These are phyloP conservation scores for Dactylorhiza incarnata DNA, from an alignment of 106 monocot genomes.

Conservation along the genomic window DNA sequence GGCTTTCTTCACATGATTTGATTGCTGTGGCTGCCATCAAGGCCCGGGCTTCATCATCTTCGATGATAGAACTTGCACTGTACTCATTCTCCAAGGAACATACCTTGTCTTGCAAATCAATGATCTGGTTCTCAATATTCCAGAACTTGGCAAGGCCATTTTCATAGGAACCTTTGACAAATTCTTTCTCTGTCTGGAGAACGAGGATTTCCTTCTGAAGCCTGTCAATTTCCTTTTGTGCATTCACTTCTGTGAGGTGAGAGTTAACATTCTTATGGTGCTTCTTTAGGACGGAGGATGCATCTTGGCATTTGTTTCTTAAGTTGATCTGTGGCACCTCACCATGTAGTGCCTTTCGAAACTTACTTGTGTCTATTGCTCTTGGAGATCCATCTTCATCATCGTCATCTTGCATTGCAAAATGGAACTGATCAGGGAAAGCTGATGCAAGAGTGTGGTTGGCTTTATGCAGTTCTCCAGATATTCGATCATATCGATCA, in stretches of 20 bases:
- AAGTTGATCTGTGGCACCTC: constrained; percentile 2
- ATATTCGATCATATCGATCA: constrained; percentile 25
- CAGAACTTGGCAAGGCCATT: constrained; percentile 12
- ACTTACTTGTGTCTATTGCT: not conserved
- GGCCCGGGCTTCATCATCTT: constrained; percentile 28
- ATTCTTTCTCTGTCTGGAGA: constrained; percentile 36
- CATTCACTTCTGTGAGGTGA: constrained; percentile 12
- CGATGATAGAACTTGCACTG: constrained; percentile 15
- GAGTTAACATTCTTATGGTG: constrained; percentile 9
- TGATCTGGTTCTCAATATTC: constrained; percentile 27
- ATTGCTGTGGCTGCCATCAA: constrained; percentile 25
- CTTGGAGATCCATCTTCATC: constrained; percentile 14
- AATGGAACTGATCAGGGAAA: constrained; percentile 26
- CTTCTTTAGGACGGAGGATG: not conserved
- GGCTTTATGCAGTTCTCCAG: constrained; percentile 32
- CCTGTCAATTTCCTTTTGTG: constrained; percentile 20
- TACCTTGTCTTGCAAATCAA: constrained; percentile 23
- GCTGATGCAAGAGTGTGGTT: constrained; percentile 25
- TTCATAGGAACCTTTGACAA: constrained; percentile 24
- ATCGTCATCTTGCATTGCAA: constrained; percentile 16
- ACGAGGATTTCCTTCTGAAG: constrained; percentile 25
- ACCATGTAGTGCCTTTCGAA: not conserved
- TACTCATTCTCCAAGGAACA: constrained; percentile 16
- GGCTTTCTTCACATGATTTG: constrained; percentile 29
- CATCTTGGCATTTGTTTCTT: not conserved